Evolutionary conservation across 2,329 filamentous ascomycete species (phyloP), one percentile per base, ranked within the genome.

Genomic region (Calonectria pauciramosa): DNA sequence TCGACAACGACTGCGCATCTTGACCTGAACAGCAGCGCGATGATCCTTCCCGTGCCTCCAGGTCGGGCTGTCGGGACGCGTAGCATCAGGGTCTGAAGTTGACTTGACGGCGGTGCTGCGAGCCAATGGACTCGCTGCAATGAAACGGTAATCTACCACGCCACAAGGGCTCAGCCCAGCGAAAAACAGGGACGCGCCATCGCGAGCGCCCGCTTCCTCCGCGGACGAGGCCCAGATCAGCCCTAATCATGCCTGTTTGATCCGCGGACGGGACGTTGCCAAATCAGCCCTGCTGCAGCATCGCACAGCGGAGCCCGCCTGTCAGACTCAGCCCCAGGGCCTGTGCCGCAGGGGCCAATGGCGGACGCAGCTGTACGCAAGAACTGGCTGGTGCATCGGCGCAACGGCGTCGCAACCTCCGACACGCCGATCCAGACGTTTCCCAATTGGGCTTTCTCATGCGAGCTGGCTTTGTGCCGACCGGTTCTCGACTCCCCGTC

Each of bases 241-340:
- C 56, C n/a, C 23, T 41, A 16, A 28, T 28, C 34, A 36, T 63
- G n/a, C 56, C 36, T 63, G 56, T 63, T 63, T 41, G 16, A 30
- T 41, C 56, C 56, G 34, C 36, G 23, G 36, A 63, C 56, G 34
- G 30, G 56, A 34, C n/a, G 11, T 8, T 18, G 44, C 34, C 66
- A 68, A 38, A 49, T 59, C 66, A 68, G 51, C 66, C 66, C 66
- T 68, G 54, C 49, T 23, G 10, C 65, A 34, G 13, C 13, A 10
- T 41, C 32, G 32, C 32, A n/a, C 41, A 44, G 41, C 20, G n/a
- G 56, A 60, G 56, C 56, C 32, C 34, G 23, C 11, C 20, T 30
- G 49, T 68, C 23, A 56, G 51, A 68, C 65, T 56, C 65, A 54
- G 49, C 65, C 65, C 49, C 34, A 14, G 56, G 23, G 10, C 54